Base-by-base conservation (phyloP, 140 eudicot genomes). In the Anethum foeniculum region DNA sequence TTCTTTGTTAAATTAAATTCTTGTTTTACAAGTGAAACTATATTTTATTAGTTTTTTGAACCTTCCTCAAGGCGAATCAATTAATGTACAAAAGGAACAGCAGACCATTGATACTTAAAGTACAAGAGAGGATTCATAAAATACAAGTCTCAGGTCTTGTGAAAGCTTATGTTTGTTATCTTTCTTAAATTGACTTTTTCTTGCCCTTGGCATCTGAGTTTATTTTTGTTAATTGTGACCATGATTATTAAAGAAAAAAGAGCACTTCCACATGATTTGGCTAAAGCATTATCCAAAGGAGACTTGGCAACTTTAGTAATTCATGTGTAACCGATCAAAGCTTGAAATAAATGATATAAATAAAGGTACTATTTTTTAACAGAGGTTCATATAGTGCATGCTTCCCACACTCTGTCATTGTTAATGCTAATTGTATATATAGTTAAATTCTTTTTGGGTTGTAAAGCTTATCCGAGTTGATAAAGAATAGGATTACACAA, bases 31-130 rank as follows among this genome's bases (percentile, higher is more conserved):
- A 14, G 14, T 28, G 5, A 76, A 58, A 62, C 34, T 62, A n/a
- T 60, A 30, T 60, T 7, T 25, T 23, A 62, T 25, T 25, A 2
- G 14, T 43, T 84, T 86, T 49, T 91, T 86, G 27, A 82, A 94
- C 73, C 97, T 91, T 86, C 96, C 98, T 78, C 92, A 94, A 88
- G 77, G 85, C 83, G 96, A 90, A 51, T 80, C 84, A 52, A 60
- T 77, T 81, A 67, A 77, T 73, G 82, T 81, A 81, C 91, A 83
- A 84, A 89, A 75, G 71, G 87, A 83, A 73, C 77, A 85, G 71
- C 90, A 82, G 58, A 77, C 85, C 69, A 76, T 83, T 79, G 68
- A 77, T 85, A 84, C 81, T 67, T 84, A 79, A 44, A 67, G 54
- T 58, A 83, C 76, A 28, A 41, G 7, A 48, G 86, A 75, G 83